phyloP scores from a whole-genome alignment of 352 stramenopile genomes.

The Blastocystis sp. region DNA sequence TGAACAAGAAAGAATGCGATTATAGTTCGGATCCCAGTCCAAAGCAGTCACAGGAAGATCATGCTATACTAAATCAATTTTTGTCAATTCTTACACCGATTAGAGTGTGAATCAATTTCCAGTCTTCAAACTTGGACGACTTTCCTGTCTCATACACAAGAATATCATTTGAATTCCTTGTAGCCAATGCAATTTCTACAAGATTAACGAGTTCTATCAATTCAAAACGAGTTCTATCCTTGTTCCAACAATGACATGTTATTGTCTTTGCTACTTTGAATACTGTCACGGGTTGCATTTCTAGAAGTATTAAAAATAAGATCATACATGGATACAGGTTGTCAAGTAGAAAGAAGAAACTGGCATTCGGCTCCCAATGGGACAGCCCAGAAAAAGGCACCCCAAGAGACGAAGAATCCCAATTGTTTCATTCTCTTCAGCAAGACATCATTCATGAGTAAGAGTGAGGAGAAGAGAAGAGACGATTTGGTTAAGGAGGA shows the following conservation, averaged over 20 bases:
- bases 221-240: constrained; percentile 6
- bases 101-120: constrained; percentile 44
- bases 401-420: too few species aligned
- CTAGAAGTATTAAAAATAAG: neutral
- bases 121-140: constrained; percentile 44
- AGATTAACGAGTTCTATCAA: neutral
- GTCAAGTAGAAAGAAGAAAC: constrained; percentile 4
- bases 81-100: neutral
- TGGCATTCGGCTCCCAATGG: neutral
- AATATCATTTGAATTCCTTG: constrained; percentile 35
- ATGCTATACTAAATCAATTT: neutral
- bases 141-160: neutral
- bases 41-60: constrained; percentile 40
- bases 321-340: neutral
- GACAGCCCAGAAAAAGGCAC: too few species aligned
- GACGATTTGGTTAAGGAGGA: neutral
- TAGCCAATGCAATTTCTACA: constrained; percentile 32
- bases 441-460: neutral
- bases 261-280: constrained; percentile 50
- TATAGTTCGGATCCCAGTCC: constrained; percentile 46
- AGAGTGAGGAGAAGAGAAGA: neutral
- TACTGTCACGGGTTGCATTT: constrained; percentile 26
- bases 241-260: constrained; percentile 55
- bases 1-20: constrained; percentile 50
- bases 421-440: neutral